Evolutionary conservation across 371 early-diverging fungal species (phyloP), one percentile per base, ranked within the genome.

Genomic region (Funneliformis caledonium): DNA sequence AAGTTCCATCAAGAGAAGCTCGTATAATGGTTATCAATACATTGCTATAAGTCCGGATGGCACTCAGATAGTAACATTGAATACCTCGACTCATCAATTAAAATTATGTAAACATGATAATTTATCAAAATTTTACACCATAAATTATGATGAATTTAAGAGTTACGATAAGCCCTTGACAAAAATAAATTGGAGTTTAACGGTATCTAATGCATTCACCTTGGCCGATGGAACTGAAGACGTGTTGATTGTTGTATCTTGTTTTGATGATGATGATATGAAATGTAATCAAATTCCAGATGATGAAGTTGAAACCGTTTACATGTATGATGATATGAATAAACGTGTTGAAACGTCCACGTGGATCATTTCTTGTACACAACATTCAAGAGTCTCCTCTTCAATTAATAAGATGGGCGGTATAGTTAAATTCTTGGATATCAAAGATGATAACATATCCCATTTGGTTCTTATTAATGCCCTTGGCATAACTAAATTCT

Each of bases 31-130:
- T 62, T 19, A 31, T 31, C 64, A 62, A 62, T 62, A 47, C 19
- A 31, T 72, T 10, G 72, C 72, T n/a, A 52, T 52, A 72, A 72
- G 72, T 47, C 72, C 48, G 0, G 52, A 72, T 33, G 56, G 72
- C 33, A 26, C 12, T 50, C 19, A 14, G 2, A 52, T 72, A 50
- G 52, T 2, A 12, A 72, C 52, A 19, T 72, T 72, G 31, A 33
- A 72, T 52, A 26, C 56, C 14, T 8, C 7, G 2, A 47, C 22
- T 47, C 45, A 10, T n/a, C 22, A 43, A 70, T 5, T 70, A 43
- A n/a, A 47, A 43, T 19, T 70, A 43, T 47, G 45, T 70, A n/a
- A 47, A 43, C n/a, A 8, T 16, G 22, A 45, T 22, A 45, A 70
- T 47, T 47, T 70, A 22, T 19, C 16, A n/a, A 70, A 16, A n/a